These are phyloP conservation scores for Physcomitrellopsis africana DNA, from an alignment of 225 moss, liverwort and hornwort species.

Conservation along the genomic window DNA sequence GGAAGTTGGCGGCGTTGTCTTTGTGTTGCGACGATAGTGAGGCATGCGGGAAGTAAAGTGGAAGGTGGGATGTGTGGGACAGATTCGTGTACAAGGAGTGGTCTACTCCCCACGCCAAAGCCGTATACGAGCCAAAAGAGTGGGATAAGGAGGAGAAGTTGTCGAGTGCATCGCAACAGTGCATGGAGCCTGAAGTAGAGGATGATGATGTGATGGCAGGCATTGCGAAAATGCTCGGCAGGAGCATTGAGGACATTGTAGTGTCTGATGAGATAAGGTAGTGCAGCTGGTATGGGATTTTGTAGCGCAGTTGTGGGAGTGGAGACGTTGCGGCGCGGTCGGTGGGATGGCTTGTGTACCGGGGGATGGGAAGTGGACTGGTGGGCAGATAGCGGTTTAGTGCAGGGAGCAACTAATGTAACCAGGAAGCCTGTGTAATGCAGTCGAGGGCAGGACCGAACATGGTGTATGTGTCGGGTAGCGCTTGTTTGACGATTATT, in stretches of 20 bases:
- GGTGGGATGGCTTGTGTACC: no score
- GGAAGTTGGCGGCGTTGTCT: not conserved
- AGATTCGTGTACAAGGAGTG: slow-evolving; percentile 55
- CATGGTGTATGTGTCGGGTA: no score
- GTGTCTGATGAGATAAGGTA: slow-evolving; percentile 39
- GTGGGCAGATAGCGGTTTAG: no score
- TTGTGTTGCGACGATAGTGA: not conserved
- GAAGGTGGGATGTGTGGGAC: slow-evolving; percentile 13
- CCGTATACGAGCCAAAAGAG: slow-evolving; percentile 29
- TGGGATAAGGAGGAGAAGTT: slow-evolving; percentile 43
- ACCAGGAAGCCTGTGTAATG: no score
- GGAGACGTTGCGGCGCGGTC: no score
- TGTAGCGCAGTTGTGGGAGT: no score
- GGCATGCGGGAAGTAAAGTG: not conserved
- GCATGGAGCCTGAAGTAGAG: slow-evolving; percentile 34
- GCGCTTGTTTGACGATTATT: no score
- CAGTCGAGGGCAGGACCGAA: no score
- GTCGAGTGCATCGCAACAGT: slow-evolving; percentile 34
- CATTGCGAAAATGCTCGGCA: slow-evolving; percentile 37
- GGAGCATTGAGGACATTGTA: slow-evolving; percentile 33
- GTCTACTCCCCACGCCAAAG: slow-evolving; percentile 44
- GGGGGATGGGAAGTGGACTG: no score
- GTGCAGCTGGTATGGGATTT: not conserved
- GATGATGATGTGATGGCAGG: slow-evolving; percentile 32
- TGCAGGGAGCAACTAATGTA: no score